phyloP scores from a whole-genome alignment of 306 rosid genomes.

The Malus sylvestris region DNA sequence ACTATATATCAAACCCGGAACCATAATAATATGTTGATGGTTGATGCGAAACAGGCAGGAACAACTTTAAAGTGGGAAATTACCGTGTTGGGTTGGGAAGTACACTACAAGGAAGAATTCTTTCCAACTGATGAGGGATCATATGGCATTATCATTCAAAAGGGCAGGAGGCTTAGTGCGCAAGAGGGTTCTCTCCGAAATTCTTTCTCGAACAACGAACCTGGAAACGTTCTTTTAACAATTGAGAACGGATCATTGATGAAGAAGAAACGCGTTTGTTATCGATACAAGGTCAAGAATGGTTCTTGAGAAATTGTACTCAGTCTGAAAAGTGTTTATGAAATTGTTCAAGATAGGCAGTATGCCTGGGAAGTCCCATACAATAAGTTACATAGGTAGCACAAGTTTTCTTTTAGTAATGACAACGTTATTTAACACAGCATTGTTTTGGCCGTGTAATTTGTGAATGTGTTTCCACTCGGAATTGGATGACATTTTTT shows the following conservation, averaged over 20 bases:
- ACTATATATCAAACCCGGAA: not conserved
- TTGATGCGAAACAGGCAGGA: constrained; percentile 25
- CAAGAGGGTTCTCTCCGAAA: constrained; percentile 45
- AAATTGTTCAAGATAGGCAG: not conserved
- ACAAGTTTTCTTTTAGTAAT: not conserved
- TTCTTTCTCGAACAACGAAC: constrained; percentile 45
- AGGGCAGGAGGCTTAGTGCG: constrained; percentile 41
- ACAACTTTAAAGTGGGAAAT: constrained; percentile 52
- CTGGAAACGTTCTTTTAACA: constrained; percentile 66
- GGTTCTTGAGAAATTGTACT: not conserved
- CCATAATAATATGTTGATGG: not conserved
- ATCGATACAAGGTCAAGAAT: constrained; percentile 56
- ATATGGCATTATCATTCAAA: constrained; percentile 60
- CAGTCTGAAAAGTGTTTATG: not conserved
- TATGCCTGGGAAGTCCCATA: not conserved
- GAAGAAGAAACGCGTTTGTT: constrained; percentile 73
- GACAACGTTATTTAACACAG: not conserved
- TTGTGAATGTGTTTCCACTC: no score
- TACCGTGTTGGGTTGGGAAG: constrained; percentile 71
- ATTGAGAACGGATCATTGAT: constrained; percentile 46
- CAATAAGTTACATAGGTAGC: not conserved
- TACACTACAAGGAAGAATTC: constrained; percentile 65
- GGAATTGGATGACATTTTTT: no score
- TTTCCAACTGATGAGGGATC: constrained; percentile 56
- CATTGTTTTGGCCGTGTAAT: no score